These are phyloP conservation scores for Arthrocladium fulminans DNA, from an alignment of 2,329 filamentous ascomycete genomes.

Conservation along the genomic window DNA sequence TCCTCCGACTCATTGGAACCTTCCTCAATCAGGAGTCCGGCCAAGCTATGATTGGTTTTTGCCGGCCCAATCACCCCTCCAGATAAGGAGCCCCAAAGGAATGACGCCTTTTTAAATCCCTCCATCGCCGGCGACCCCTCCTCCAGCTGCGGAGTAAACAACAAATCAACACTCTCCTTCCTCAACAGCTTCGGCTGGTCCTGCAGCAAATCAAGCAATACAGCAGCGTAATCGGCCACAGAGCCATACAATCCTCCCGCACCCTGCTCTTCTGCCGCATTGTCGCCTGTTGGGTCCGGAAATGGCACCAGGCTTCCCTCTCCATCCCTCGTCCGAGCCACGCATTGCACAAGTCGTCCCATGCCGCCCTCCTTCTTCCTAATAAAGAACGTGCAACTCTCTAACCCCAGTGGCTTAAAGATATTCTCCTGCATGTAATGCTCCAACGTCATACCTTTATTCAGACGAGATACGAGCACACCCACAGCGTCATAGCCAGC, in stretches of 20 bases:
- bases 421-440: constrained; percentile 42
- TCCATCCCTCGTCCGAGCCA: background rate
- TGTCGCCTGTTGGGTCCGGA: background rate
- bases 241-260: background rate
- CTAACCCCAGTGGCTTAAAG: constrained; percentile 38
- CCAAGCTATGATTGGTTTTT: background rate
- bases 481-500: constrained; percentile 47
- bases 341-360: background rate
- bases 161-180: background rate
- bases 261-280: background rate
- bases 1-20: background rate
- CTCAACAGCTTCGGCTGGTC: background rate
- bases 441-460: constrained; percentile 33
- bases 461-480: constrained; percentile 37
- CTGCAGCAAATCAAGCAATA: background rate
- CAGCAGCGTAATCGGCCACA: background rate
- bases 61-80: background rate
- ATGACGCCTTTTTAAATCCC: background rate
- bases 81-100: background rate
- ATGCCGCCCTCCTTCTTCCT: background rate
- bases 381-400: constrained; percentile 47
- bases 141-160: background rate
- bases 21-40: background rate
- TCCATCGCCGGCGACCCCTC: background rate
- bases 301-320: background rate